These are phyloP conservation scores for Russula olivacea DNA, from an alignment of 768 basidiomycete species.

Conservation along the genomic window DNA sequence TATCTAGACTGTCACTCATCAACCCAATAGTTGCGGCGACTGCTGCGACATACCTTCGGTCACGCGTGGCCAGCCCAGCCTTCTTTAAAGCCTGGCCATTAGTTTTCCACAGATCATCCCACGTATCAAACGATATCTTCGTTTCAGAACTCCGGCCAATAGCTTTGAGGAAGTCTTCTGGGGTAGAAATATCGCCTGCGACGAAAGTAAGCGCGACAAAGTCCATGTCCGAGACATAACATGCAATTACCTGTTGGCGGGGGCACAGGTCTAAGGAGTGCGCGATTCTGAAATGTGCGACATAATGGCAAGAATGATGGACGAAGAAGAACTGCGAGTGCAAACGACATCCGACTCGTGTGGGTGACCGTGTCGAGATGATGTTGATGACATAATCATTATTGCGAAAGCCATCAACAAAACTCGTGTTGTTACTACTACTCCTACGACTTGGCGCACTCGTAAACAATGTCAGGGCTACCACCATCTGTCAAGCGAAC, in stretches of 20 bases:
- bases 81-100: constrained; percentile 54
- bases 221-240: neutral
- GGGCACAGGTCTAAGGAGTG: constrained; percentile 3
- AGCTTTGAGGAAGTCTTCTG: constrained; percentile 61
- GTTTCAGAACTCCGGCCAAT: constrained; percentile 66
- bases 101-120: constrained; percentile 68
- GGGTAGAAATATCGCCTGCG: constrained; percentile 48
- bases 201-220: neutral
- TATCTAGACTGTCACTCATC: constrained; percentile 29
- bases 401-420: neutral
- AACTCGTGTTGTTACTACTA: neutral
- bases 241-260: constrained; percentile 1
- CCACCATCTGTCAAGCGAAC: constrained; percentile 22
- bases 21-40: neutral
- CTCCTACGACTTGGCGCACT: neutral
- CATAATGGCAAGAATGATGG: constrained; percentile 3
- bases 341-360: constrained; percentile 5
- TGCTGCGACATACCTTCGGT: constrained; percentile 53
- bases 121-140: constrained; percentile 57
- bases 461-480: constrained; percentile 20
- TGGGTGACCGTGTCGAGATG: neutral
- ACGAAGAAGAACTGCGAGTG: constrained; percentile 3
- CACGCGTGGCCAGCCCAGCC: constrained; percentile 58
- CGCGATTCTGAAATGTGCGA: constrained; percentile 11
- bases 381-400: constrained; percentile 11